Base-by-base conservation (phyloP, 2,329 filamentous ascomycete genomes). In the Alternaria gansuensis region DNA sequence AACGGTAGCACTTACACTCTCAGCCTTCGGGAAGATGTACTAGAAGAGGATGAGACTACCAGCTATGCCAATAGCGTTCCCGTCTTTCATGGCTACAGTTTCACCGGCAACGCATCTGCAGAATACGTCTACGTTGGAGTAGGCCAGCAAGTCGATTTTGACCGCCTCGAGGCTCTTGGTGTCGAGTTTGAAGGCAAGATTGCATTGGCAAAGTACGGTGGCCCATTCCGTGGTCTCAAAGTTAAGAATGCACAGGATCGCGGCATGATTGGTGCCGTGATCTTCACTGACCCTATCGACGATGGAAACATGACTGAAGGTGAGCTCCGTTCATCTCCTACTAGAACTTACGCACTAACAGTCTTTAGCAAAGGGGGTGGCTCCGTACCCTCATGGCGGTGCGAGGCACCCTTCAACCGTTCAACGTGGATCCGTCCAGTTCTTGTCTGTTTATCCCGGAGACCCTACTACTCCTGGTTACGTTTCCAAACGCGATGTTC, bases 401-500 rank as follows among this genome's bases (percentile, higher is more conserved):
- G 81, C 81, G 14, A 72, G 81, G 21, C 79, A 83, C 52, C 81
- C 81, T 5, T 76, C 79, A 2, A 73, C 73, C 14, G 79, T 83
- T 2, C 81, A 83, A 61, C 72, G 81, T 60, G 81, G 81, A 36
- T 78, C 74, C 33, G 81, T 83, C 3, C 75, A 80, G 51, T 96
- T 92, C 70, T 78, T 97, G 60, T 65, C 83, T 80, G 52, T 86
- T 82, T 60, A 89, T 40, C 75, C 75, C 6, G 76, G 76, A 21
- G 76, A 78, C 41, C 76, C 76, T 2, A 78, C 76, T 2, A 78
- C 76, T 8, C 76, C 76, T 8, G 75, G 93, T 5, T 97, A 96
- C 71, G 89, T 92, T 3, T 96, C 92, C 0, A 93, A 93, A 75
- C 90, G 91, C 13, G 92, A 89, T 28, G 90, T 84, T 17, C 90